A percentile compares a stretch with the other conserved stretches of the same genome.
These are phyloP conservation scores for Lindgomyces ingoldianus DNA, from an alignment of 495 filamentous ascomycete genomes.

Conservation along the genomic window DNA sequence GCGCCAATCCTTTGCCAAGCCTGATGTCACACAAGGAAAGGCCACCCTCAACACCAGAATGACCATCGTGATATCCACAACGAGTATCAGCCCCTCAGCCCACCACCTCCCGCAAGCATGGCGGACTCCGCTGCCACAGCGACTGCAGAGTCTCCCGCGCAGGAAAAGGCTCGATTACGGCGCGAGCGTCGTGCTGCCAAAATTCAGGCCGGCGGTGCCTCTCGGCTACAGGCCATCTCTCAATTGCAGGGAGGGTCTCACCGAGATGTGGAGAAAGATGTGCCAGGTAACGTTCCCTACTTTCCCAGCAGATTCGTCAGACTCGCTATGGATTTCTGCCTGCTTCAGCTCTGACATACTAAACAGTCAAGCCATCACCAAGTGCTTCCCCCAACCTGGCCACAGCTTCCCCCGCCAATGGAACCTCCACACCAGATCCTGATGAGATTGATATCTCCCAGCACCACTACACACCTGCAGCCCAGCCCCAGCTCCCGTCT, in stretches of 20 bases:
- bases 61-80: too few relatives aligned
- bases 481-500: constrained; percentile 30
- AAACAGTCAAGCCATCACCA: constrained; percentile 2
- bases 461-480: constrained; percentile 54
- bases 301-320: too few relatives aligned
- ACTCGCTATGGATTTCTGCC: too few relatives aligned
- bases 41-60: too few relatives aligned
- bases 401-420: constrained; percentile 11
- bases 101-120: constrained; percentile 16
- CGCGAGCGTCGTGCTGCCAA: constrained; percentile 90
- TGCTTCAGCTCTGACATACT: neutral
- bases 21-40: too few relatives aligned
- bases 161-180: constrained; percentile 76
- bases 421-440: constrained; percentile 56
- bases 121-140: constrained; percentile 25
- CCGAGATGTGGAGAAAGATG: constrained; percentile 32
- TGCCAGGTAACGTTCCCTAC: constrained; percentile 21
- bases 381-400: constrained; percentile 1
- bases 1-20: too few relatives aligned
- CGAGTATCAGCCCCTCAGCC: too few relatives aligned
- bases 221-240: constrained; percentile 82
- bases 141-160: constrained; percentile 54
- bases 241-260: constrained; percentile 23
- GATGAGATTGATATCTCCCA: constrained; percentile 73
- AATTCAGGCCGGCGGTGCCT: constrained; percentile 76